Base-by-base conservation (phyloP, 495 filamentous ascomycete species). In the Bombardia bombarda region DNA sequence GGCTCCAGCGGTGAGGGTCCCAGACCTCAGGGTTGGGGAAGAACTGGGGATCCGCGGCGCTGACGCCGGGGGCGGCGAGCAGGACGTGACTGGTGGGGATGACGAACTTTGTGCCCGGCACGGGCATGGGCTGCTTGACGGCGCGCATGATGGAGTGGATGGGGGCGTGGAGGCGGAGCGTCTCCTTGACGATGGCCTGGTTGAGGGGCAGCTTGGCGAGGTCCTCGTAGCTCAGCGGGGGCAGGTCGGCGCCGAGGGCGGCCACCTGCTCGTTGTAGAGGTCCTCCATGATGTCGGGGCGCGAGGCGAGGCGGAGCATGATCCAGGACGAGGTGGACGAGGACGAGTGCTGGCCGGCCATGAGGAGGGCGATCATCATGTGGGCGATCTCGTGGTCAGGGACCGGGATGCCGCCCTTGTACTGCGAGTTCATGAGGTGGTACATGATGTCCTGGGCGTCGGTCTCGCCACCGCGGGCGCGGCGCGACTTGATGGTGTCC, bases 1-100 rank as follows among this genome's bases (percentile, higher is more conserved):
- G 56, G 40, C 86, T 80, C 92, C 92, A 98, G 16, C 92, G 83
- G 53, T 84, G 83, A 20, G 90, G 88, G 53, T 98, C 86, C 84
- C 90, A 98, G 5, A 59, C 49, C 39, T 78, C 66, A 0, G 92
- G 81, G 51, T 94, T 76, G 23, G 85, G 82, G 70, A 98, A 98
- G 66, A 86, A 83, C 43, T 72, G 66, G 12, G 74, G 61, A 45
- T 82, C 82, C 7, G 79, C 71, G 22, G 80, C 75, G 9, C 82
- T 86, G 33, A 89, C 80, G 16, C 86, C 86, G 0, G 90, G 87
- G 9, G 89, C 83, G 7, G 87, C 79, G 37, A 97, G 80, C 17
- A 97, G 74, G 19, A 74, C 73, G 66, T 92, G 86, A 31, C 65
- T 71, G 1, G 80, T 72, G 5, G 90, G 90, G 50, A 97, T 77